Evolutionary conservation across 495 filamentous ascomycete species (phyloP), one percentile per base, ranked within the genome.

Genomic region (Hyaloscypha finlandica): DNA sequence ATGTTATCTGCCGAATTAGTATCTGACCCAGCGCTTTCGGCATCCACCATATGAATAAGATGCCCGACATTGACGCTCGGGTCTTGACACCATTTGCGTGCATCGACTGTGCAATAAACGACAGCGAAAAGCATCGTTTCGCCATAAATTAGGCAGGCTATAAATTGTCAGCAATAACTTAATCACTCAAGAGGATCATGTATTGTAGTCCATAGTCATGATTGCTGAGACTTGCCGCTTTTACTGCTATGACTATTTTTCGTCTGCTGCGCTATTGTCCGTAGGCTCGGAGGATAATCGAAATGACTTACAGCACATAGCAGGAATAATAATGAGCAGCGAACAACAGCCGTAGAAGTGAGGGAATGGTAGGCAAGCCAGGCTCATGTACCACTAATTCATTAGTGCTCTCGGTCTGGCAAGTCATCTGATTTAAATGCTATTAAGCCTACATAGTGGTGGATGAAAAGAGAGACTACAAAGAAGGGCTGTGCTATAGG

Each of bases 191-290:
- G 25, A 25, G 25, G 25, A 25, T 25, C 25, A 80, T 72, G 79
- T 82, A 16, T 89, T 92, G 88, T 89, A 92, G 68, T 90, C 91
- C 89, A 91, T 92, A 61, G 77, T 42, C 31, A 84, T n/a, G 80
- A 30, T 73, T 79, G 59, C 79, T 83, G 35, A 92, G 71, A 74
- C 90, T 78, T 1, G 67, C 75, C 6, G 86, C 87, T 6, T 77
- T 86, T 8, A 79, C 76, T 59, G 82, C 85, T 12, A 90, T 89
- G 31, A 92, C 69, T 35, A 20, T 59, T 33, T 33, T 59, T n/a
- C 25, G 25, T 25, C 25, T 25, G 25, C 25, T 25, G 25, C 1
- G 2, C 25, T 25, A 25, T 25, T 25, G 25, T 25, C 25, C 1
- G 25, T 25, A 25, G 25, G 25, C 25, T 25, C 25, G 25, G 25